Base-by-base conservation (phyloP, 139 green algal genomes). In the Chlorella sp. region DNA sequence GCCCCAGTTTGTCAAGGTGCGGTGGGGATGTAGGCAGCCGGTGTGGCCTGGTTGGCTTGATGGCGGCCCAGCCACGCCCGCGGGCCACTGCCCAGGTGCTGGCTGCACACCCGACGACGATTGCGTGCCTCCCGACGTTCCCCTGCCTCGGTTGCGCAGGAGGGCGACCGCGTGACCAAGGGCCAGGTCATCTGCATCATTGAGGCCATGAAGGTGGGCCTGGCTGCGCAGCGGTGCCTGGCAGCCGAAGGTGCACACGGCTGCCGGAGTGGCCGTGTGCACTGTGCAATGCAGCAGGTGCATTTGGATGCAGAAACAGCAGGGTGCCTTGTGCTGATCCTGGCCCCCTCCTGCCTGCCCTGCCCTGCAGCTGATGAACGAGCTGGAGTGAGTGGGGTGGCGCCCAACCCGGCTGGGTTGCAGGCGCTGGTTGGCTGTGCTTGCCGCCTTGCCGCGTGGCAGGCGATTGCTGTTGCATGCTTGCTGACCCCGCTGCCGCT, bases 341-440 rank as follows among this genome's bases (percentile, higher is more conserved):
- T n/a, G n/a, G n/a, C n/a, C n/a, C n/a, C n/a, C n/a, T n/a, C n/a
- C n/a, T n/a, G n/a, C n/a, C n/a, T n/a, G n/a, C n/a, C n/a, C n/a
- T n/a, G n/a, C n/a, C n/a, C n/a, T n/a, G n/a, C 98, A 99, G 92
- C 94, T 99, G 19, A 98, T 99, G 96, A 99, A 98, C 88, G 96
- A 98, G 89, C 98, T 99, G 79, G 96, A 98, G 95, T 54, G 3
- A 64, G 74, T 32, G 11, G 30, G 3, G 7, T 38, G 36, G 7
- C 7, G 36, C 91, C 93, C 86, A 28, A 24, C 11, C 56, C 8
- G 56, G 56, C 30, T 38, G 3, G 14, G 65, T n/a, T 26, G 2
- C n/a, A 43, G n/a, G n/a, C 19, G 22, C 58, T 41, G n/a, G 0
- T 44, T 73, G n/a, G n/a, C 16, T 6, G 30, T 68, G 24, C 60